Evolutionary conservation across 345 rosid species (phyloP).

Genomic region (Eucalyptus polybractea): DNA sequence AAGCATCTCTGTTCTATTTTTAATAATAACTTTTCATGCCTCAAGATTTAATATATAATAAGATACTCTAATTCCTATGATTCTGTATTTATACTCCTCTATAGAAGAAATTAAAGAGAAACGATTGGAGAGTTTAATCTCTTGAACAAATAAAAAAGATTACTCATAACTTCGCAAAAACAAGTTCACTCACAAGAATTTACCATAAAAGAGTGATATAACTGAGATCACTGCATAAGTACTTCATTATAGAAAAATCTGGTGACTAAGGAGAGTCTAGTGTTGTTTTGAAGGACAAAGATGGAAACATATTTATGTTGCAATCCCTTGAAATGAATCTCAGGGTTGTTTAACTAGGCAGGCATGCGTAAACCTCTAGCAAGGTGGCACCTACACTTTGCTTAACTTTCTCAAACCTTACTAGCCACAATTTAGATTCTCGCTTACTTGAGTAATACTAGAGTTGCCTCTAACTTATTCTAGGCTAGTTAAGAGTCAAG

Average conservation of each 20-base stretch:
- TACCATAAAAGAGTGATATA: no score
- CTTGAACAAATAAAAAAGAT: neutral
- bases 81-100: neutral
- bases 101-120: neutral
- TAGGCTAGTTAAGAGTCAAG: neutral
- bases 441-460: neutral
- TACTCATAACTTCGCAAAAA: neutral
- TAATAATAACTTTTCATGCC: neutral
- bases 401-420: neutral
- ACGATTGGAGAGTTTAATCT: neutral
- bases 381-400: neutral
- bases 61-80: neutral
- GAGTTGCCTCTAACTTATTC: neutral
- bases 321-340: neutral
- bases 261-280: neutral
- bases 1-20: neutral
- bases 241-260: neutral
- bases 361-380: neutral
- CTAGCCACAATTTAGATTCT: no score
- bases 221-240: neutral
- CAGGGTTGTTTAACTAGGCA: neutral
- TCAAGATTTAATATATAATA: no score
- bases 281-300: neutral
- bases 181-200: neutral
- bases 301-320: neutral